Evolutionary conservation across 495 filamentous ascomycete genomes (phyloP).

Genomic region (Hypoxylon subgilvum): DNA sequence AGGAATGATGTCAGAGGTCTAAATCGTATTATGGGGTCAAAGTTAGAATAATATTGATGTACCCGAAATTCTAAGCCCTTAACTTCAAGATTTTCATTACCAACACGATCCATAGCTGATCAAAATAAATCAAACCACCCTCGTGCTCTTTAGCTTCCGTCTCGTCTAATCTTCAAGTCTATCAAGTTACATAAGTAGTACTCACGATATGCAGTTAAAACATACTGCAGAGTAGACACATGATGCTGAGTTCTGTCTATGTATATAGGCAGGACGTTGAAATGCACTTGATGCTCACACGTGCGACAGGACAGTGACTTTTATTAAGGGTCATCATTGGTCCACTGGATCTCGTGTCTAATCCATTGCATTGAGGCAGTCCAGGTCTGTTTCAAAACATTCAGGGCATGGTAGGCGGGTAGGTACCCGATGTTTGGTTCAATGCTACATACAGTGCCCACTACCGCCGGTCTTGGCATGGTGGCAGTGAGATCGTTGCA

Average conservation of each 20-base stretch:
- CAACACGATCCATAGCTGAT: constrained; percentile 14
- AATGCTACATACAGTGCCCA: constrained; percentile 8
- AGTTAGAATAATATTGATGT: background rate
- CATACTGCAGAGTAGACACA: no score
- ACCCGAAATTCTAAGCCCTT: background rate
- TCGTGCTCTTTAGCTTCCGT: constrained; percentile 6
- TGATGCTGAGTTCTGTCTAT: no score
- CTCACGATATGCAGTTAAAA: no score
- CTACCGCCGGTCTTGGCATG: constrained; percentile 15
- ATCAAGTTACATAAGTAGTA: no score
- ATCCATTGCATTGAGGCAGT: background rate
- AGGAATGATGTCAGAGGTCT: constrained; percentile 31
- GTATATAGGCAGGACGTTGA: no score
- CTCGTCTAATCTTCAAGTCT: no score
- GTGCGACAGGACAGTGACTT: no score
- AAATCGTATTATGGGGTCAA: constrained; percentile 10
- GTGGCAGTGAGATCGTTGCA: constrained; percentile 34
- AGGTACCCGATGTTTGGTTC: constrained; percentile 25
- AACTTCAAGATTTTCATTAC: constrained; percentile 28
- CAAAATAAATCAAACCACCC: constrained; percentile 30
- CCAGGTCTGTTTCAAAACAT: constrained; percentile 8
- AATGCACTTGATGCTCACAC: no score
- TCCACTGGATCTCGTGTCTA: background rate
- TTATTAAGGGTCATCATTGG: no score
- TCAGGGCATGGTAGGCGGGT: background rate